Evolutionary conservation across 306 rosid genomes (phyloP).

Genomic region (Ceratonia siliqua): DNA sequence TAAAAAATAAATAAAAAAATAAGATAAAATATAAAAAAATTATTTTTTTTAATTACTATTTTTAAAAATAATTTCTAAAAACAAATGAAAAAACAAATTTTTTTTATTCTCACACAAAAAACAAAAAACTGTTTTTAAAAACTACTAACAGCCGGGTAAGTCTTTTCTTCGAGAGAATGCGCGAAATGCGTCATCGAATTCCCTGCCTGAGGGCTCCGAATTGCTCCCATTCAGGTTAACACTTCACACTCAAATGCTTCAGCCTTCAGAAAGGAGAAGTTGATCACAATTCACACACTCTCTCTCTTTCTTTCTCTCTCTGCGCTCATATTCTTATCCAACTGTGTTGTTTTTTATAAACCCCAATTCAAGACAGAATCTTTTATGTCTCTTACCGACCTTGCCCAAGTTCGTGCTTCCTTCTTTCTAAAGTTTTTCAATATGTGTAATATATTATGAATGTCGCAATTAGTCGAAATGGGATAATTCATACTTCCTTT

Average conservation of each 20-base stretch:
- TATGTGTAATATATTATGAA: constrained; percentile 3
- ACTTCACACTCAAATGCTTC: constrained; percentile 4
- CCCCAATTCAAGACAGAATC: constrained; percentile 33
- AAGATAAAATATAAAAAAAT: no score
- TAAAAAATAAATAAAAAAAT: no score
- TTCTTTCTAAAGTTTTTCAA: constrained; percentile 12
- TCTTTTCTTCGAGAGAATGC: no score
- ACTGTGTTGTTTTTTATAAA: constrained; percentile 1
- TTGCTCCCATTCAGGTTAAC: constrained; percentile 11
- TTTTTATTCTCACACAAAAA: no score
- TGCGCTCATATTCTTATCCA: constrained; percentile 30
- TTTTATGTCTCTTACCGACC: background rate
- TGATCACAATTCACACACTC: background rate
- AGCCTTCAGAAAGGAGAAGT: background rate
- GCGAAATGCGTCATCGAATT: background rate
- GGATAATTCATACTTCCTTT: constrained; percentile 33
- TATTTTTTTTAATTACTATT: no score
- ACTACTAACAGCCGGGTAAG: no score
- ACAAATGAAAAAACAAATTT: no score
- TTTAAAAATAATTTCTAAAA: no score
- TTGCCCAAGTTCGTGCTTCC: constrained; percentile 15
- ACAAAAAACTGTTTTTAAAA: no score
- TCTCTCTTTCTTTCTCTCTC: background rate
- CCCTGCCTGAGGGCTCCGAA: background rate
- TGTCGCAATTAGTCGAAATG: constrained; percentile 35